Evolutionary conservation across 1,139 yeast genomes (phyloP).

Genomic region (Zygosaccharomyces sapae): DNA sequence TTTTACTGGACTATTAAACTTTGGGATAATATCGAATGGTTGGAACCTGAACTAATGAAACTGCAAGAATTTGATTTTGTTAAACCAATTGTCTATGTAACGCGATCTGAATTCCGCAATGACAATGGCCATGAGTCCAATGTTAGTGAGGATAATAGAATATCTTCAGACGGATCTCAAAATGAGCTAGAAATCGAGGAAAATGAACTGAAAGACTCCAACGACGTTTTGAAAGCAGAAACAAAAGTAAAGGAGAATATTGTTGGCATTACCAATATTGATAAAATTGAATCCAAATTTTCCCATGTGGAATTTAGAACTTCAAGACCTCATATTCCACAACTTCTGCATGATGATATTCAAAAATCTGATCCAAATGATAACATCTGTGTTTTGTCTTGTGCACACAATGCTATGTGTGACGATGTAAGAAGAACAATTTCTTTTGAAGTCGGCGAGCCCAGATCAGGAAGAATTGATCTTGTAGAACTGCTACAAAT

Average conservation of each 20-base stretch:
- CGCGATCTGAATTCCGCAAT: slow-evolving; percentile 33
- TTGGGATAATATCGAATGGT: slow-evolving; percentile 50
- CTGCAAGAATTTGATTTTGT: slow-evolving; percentile 37
- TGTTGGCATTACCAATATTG: slow-evolving; percentile 1
- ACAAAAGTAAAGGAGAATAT: background rate
- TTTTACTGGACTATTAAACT: slow-evolving; percentile 51
- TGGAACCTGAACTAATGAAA: slow-evolving; percentile 43
- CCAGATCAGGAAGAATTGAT: slow-evolving; percentile 20
- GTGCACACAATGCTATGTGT: slow-evolving; percentile 49
- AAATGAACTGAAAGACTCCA: slow-evolving; percentile 3
- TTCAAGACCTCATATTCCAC: slow-evolving; percentile 47
- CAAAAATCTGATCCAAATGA: slow-evolving; percentile 36
- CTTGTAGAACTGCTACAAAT: slow-evolving; percentile 21
- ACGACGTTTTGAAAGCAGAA: slow-evolving; percentile 13
- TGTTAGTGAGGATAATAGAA: background rate
- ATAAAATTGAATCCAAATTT: slow-evolving; percentile 19
- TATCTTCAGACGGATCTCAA: slow-evolving; percentile 5
- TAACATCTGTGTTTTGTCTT: slow-evolving; percentile 43
- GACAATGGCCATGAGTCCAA: slow-evolving; percentile 13
- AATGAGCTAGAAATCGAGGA: background rate
- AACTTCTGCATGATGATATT: slow-evolving; percentile 40
- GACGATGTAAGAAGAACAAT: slow-evolving; percentile 46
- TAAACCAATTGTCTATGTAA: slow-evolving; percentile 41
- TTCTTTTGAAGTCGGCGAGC: slow-evolving; percentile 21
- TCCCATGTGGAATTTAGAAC: slow-evolving; percentile 43